Evolutionary conservation across 331 rosid species (phyloP), one percentile per base, ranked within the genome.

Genomic region (Stylosanthes scabra): DNA sequence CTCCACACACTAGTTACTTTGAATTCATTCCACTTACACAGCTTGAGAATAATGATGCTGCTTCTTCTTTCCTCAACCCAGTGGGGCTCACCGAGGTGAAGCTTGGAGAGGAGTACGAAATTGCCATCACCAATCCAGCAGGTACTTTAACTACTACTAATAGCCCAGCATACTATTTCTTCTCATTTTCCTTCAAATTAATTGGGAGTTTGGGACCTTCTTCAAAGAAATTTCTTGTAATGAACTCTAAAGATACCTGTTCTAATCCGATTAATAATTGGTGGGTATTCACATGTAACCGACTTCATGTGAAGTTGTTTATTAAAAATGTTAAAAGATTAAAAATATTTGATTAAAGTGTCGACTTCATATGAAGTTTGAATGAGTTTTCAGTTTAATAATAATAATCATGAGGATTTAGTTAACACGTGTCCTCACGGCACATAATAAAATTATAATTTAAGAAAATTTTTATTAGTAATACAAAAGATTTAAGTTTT

Each of bases 1-100:
- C 88, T 68, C 99, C 99, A 5, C 85, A 94, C 20, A 84, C 91
- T 41, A 97, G 97, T 28, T 94, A 85, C 81, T 94, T 87, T 54
- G 99, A 94, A 72, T 94, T 94, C 80, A 77, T 91, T 49, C 97
- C 97, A 42, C 41, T 94, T 2, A 52, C 20, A 15, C 69, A 73
- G 45, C 74, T 42, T 74, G 79, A 74, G 40, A 63, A 59, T 7
- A 45, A 65, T 11, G 76, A 37, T 15, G 16, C 58, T 4, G 4
- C 69, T 61, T 68, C 37, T 31, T 71, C 44, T 70, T 78, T 3
- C 20, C 52, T n/a, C 12, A 54, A 65, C 49, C 90, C 96, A 3
- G 78, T 93, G 2, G 90, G 90, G 39, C 86, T 93, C 67, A 88
- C 97, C 41, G 87, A 93, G 75, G 98, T 93, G 15, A 71, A 85